Evolutionary conservation across 2,329 filamentous ascomycete species (phyloP).

Genomic region (Teratosphaeria viscida): DNA sequence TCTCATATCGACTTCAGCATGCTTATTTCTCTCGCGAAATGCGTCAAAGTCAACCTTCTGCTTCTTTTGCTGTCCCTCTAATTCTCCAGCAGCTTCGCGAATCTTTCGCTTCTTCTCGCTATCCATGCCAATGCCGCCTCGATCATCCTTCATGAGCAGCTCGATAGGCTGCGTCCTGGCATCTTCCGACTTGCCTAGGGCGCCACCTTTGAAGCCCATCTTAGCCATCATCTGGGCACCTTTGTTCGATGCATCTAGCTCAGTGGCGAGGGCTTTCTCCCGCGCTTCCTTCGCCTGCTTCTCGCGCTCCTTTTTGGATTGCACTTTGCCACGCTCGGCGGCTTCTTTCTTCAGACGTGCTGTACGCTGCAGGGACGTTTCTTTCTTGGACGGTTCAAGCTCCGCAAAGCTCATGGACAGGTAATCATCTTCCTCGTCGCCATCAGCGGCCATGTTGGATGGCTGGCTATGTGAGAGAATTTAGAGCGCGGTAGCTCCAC

Average conservation of each 20-base stretch:
- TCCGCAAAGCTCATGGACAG: constrained; percentile 91
- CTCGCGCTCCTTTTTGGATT: constrained; percentile 76
- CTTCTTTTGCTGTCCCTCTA: constrained; percentile 44
- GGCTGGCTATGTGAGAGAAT: not conserved
- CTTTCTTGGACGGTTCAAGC: constrained; percentile 41
- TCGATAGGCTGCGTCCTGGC: constrained; percentile 61
- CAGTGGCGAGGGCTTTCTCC: constrained; percentile 63
- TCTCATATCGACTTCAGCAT: constrained; percentile 58
- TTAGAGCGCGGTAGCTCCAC: not conserved
- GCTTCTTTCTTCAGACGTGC: constrained; percentile 46
- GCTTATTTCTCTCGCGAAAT: constrained; percentile 61
- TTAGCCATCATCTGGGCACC: constrained; percentile 94
- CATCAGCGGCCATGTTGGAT: constrained; percentile 11
- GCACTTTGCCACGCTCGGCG: constrained; percentile 51
- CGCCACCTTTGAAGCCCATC: constrained; percentile 77
- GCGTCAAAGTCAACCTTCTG: constrained; percentile 56
- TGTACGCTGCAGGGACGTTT: constrained; percentile 53
- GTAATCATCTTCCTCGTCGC: constrained; percentile 82
- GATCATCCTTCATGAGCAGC: constrained; percentile 65
- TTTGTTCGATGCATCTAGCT: constrained; percentile 65
- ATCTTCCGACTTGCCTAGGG: constrained; percentile 53
- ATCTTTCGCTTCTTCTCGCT: constrained; percentile 68
- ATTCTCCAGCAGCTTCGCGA: constrained; percentile 45
- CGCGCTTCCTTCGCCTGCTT: constrained; percentile 60
- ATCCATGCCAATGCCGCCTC: constrained; percentile 75